Base-by-base conservation (phyloP, 306 rosid genomes). In the Malus asiatica region DNA sequence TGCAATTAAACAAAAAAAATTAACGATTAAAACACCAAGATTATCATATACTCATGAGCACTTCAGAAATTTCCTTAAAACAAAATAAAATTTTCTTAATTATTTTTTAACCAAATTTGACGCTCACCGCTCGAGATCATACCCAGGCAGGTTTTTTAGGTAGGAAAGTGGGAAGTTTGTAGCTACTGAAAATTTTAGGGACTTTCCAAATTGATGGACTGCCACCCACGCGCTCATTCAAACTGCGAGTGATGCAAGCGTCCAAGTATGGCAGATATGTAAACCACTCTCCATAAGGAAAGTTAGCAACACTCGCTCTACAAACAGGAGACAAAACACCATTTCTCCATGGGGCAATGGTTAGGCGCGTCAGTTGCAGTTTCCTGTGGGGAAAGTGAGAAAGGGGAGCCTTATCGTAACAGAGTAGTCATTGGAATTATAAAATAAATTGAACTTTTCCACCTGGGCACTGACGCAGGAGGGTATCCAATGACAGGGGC, bases 401-500 rank as follows among this genome's bases (percentile, higher is more conserved):
- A 38, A 8, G 72, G 15, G 4, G 2, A 42, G 11, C 52, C 70
- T 66, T 57, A 58, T 73, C 74, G 35, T 38, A 35, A 63, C 46
- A 66, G 18, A 30, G 11, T 14, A 30, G 48, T 35, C 30, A 27
- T 35, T 42, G 22, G 33, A 44, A 11, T 15, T 40, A 10, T n/a
- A 53, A 62, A 68, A 20, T 11, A 68, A n/a, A 60, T 8, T 58
- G 53, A 45, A 38, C 57, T 81, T 81, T 84, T 81, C 81, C 88
- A 81, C 88, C 40, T 78, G 88, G 85, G 81, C 88, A 78, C 83
- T 84, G 76, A 60, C 68, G 8, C 40, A 35, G 20, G 58, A 78
- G 80, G 81, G 85, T 20, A 81, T 84, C 88, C 83, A 78, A 84
- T 81, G 88, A 57, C 76, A 29, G 71, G 70, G 77, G 76, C 71